Conservation (phyloP, 164 flowering plant genomes). For the Buxus sempervirens region DNA sequence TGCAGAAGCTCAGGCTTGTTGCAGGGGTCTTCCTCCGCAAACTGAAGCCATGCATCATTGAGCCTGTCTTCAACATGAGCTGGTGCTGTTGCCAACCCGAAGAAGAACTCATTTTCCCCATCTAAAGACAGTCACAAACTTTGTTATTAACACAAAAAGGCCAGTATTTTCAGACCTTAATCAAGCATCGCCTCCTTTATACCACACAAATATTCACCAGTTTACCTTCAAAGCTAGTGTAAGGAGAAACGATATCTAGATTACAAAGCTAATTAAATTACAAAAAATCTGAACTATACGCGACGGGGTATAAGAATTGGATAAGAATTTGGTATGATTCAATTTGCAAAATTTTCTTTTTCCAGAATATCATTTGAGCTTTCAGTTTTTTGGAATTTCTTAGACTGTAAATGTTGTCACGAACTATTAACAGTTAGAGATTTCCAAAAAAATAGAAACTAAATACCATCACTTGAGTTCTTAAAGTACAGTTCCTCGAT, state of each 20-base stretch:
- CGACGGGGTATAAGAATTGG: too few species aligned
- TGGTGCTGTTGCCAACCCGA: conserved; percentile 97
- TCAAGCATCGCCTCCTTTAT: too few species aligned
- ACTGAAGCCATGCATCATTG: conserved; percentile 95
- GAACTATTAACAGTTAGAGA: too few species aligned
- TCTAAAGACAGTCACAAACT: conserved; percentile 25
- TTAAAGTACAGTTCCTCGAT: too few species aligned
- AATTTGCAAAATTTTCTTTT: not conserved
- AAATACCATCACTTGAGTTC: not conserved
- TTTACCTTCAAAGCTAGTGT: too few species aligned
- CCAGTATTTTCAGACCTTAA: too few species aligned
- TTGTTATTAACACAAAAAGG: not conserved
- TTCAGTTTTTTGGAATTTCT: not conserved
- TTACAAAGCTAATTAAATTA: too few species aligned
- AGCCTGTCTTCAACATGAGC: conserved; percentile 97
- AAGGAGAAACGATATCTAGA: too few species aligned
- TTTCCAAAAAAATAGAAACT: too few species aligned
- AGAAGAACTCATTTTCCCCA: conserved; percentile 69
- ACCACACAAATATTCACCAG: too few species aligned
- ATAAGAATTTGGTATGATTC: not conserved
- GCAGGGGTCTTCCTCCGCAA: conserved; percentile 72
- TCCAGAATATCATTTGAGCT: not conserved
- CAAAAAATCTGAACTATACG: too few species aligned
- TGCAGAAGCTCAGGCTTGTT: conserved; percentile 29
- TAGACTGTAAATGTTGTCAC: too few species aligned